Base-by-base conservation (phyloP, 2,329 filamentous ascomycete genomes). In the Fusarium siculi region DNA sequence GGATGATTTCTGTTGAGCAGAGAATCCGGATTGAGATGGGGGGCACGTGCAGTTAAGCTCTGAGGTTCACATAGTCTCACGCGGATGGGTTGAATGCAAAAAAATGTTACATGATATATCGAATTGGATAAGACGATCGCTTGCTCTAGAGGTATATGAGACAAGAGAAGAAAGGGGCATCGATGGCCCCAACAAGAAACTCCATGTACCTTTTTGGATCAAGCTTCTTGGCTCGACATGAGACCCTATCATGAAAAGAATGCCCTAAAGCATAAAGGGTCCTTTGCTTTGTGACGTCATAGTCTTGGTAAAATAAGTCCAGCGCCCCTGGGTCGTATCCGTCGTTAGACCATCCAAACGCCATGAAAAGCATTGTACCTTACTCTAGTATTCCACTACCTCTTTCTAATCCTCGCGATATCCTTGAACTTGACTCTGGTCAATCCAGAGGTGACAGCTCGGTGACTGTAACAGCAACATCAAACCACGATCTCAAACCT, bases 91-190 rank as follows among this genome's bases (percentile, higher is more conserved):
- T 34, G 28, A 59, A 60, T 47, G 32, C 28, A 55, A 37, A 32
- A 23, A 46, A 36, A 46, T 21, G 34, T 62, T 64, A 32, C 23
- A 63, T 62, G 60, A 65, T 69, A 73, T 66, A 54, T 65, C 63
- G 54, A 61, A 67, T 74, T 66, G 52, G 53, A 66, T 72, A 68
- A 74, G 58, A 74, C 59, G 65, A 72, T 66, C 67, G 74, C 74
- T 74, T 75, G 74, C 73, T 77, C 74, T 76, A 76, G 66, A 76
- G 75, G 73, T 77, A 76, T 76, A 74, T 74, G 64, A 65, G 65
- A 68, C 62, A 66, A 74, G 63, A 72, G 61, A 63, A 66, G 28
- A 63, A 67, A 74, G 53, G 53, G 62, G 63, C 53, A 49, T 43
- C 19, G 55, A 73, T 56, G 46, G 34, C 55, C 66, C 74, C 50